A percentile compares a stretch with the other conserved stretches of the same genome.
Evolutionary conservation across 1,139 yeast genomes (phyloP).

Genomic region (Candida sanyaensis): DNA sequence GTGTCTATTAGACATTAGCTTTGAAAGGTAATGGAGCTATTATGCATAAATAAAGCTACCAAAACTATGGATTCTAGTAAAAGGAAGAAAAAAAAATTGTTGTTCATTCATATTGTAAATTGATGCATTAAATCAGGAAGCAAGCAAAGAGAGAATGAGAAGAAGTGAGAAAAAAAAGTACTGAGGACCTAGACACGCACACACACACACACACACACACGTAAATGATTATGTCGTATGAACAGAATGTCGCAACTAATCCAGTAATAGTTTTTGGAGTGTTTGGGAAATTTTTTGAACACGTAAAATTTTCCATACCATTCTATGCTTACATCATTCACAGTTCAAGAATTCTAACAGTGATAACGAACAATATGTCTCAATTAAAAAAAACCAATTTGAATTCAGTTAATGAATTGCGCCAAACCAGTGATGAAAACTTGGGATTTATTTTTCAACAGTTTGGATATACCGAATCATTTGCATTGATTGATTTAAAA

Average conservation of each 20-base stretch:
- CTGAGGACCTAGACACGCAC: too few species aligned
- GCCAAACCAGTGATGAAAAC: slow-evolving; percentile 52
- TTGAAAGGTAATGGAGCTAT: background rate
- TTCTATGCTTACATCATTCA: background rate
- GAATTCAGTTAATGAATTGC: slow-evolving; percentile 49
- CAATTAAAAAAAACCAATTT: slow-evolving; percentile 22
- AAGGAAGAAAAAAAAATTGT: background rate
- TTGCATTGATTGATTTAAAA: slow-evolving; percentile 58
- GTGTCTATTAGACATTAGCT: slow-evolving; percentile 3
- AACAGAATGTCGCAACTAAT: background rate
- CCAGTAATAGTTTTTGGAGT: background rate
- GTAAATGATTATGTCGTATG: background rate
- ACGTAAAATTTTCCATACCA: slow-evolving; percentile 1
- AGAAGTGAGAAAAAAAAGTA: background rate
- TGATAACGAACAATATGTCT: slow-evolving; percentile 16
- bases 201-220: too few species aligned
- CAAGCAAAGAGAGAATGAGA: background rate
- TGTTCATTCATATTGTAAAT: background rate
- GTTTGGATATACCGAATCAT: slow-evolving; percentile 66
- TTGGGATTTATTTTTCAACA: slow-evolving; percentile 47
- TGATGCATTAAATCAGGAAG: background rate
- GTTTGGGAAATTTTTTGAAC: slow-evolving; percentile 1
- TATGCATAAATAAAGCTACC: slow-evolving; percentile 1
- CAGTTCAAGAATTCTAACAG: too few species aligned
- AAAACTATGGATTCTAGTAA: background rate